A percentile compares a stretch with the other conserved stretches of the same genome.
These are phyloP conservation scores for Micractinium conductrix DNA, from an alignment of 139 green algal species.

Conservation along the genomic window DNA sequence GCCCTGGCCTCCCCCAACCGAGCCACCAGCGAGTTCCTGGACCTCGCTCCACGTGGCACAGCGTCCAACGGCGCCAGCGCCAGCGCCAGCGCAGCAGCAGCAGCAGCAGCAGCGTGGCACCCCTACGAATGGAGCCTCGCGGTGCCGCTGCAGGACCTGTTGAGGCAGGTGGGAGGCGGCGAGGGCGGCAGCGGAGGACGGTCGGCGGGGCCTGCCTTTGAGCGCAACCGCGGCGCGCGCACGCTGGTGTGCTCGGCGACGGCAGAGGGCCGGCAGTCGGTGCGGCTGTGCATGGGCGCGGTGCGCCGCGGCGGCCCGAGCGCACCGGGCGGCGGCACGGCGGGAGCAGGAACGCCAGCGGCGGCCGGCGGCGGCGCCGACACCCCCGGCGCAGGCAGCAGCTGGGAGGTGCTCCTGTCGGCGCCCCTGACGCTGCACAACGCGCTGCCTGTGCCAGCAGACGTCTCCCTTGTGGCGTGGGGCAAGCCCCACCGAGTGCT, in stretches of 20 bases:
- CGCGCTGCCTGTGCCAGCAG: conserved; percentile 58
- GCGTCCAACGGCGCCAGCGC: background rate
- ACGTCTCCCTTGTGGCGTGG: conserved; percentile 33
- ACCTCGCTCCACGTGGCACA: background rate
- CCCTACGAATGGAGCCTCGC: conserved; percentile 45
- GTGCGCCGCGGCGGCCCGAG: background rate
- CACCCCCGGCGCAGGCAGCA: background rate
- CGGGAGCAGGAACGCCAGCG: background rate
- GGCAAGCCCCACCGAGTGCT: conserved; percentile 15
- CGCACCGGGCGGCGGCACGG: background rate
- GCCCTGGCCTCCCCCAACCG: conserved; percentile 5
- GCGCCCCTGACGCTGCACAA: conserved; percentile 67
- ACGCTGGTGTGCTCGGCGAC: background rate
- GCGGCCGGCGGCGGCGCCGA: background rate
- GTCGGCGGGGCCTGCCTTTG: background rate
- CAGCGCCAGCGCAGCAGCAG: background rate
- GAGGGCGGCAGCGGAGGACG: background rate
- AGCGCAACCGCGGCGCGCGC: background rate
- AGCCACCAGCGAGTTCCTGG: conserved; percentile 19
- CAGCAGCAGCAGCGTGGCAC: background rate
- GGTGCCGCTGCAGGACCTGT: conserved; percentile 44
- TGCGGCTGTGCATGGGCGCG: conserved; percentile 21
- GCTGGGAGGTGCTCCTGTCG: conserved; percentile 57
- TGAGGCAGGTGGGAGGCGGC: conserved; percentile 28
- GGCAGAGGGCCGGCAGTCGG: background rate